Conservation (phyloP, 2,329 filamentous ascomycete species). For the Tolypocladium paradoxum region DNA sequence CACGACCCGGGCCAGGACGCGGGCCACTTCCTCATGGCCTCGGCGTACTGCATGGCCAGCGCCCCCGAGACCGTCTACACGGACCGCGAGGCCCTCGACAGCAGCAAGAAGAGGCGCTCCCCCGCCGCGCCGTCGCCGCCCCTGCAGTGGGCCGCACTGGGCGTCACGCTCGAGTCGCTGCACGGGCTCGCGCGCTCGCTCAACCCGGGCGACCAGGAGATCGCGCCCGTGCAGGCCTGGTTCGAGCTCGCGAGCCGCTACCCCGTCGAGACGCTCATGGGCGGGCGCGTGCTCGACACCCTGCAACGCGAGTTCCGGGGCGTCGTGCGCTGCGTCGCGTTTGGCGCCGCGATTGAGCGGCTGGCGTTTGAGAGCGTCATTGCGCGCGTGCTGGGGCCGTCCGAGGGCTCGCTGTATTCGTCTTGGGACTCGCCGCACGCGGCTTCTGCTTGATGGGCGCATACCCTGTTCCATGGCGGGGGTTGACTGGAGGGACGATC, state of each 20-base stretch:
- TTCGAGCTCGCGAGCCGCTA: constrained; percentile 38
- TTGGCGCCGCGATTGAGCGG: constrained; percentile 36
- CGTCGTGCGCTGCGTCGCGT: constrained; percentile 34
- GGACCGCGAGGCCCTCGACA: constrained; percentile 7
- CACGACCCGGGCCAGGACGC: constrained; percentile 18
- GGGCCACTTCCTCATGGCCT: constrained; percentile 35
- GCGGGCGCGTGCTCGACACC: constrained; percentile 19
- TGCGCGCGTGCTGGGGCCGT: constrained; percentile 22
- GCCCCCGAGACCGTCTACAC: constrained; percentile 25
- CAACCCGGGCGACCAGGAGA: constrained; percentile 28
- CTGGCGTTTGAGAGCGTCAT: constrained; percentile 35
- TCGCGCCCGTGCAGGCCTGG: constrained; percentile 43
- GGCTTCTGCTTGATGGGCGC: too few relatives aligned
- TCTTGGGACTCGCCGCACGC: not conserved
- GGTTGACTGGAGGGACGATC: not conserved
- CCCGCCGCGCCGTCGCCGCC: constrained; percentile 10
- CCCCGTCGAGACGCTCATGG: constrained; percentile 26
- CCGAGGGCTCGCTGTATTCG: not conserved
- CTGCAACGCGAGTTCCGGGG: constrained; percentile 30
- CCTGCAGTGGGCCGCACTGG: constrained; percentile 25
- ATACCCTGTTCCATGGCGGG: not conserved
- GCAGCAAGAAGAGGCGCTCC: not conserved
- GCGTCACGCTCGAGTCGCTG: constrained; percentile 31
- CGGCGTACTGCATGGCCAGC: constrained; percentile 27
- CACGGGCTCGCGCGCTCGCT: constrained; percentile 34